Evolutionary conservation across 805 yeast genomes (phyloP).

Genomic region (Lipomyces anomalus): DNA sequence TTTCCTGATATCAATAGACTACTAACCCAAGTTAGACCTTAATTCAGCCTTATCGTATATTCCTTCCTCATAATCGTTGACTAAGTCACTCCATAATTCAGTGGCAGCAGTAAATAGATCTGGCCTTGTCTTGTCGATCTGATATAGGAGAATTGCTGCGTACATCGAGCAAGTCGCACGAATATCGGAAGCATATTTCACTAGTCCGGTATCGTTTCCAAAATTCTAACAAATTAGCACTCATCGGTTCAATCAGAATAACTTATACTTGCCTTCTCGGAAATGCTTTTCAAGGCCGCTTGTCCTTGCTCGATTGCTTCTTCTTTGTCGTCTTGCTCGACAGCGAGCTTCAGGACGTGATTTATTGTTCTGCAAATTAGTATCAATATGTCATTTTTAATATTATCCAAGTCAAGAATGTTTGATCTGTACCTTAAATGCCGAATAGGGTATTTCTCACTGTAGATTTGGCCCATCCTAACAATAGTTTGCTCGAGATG

Average conservation of each 20-base stretch:
- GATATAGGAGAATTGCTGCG: slow-evolving; percentile 7
- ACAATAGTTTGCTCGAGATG: background rate
- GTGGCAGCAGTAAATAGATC: too few relatives aligned
- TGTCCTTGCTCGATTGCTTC: background rate
- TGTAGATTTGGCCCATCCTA: slow-evolving; percentile 1
- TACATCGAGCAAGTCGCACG: slow-evolving; percentile 7
- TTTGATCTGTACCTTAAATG: slow-evolving; percentile 3
- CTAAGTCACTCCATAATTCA: too few relatives aligned
- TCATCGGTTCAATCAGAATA: too few relatives aligned
- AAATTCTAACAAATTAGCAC: background rate
- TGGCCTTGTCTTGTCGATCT: background rate
- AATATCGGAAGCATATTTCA: slow-evolving; percentile 2
- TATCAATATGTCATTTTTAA: slow-evolving; percentile 1
- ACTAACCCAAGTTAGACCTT: too few relatives aligned
- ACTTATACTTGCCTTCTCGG: too few relatives aligned
- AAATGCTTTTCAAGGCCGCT: background rate
- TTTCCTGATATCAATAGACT: too few relatives aligned
- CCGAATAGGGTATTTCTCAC: slow-evolving; percentile 6
- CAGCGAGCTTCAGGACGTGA: slow-evolving; percentile 1
- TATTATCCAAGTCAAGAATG: background rate
- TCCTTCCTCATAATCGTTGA: too few relatives aligned
- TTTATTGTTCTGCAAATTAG: too few relatives aligned
- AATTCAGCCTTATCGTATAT: too few relatives aligned
- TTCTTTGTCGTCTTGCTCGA: background rate
- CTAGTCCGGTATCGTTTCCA: slow-evolving; percentile 4